Evolutionary conservation across 2,329 filamentous ascomycete genomes (phyloP).

Genomic region (Fusarium setosum): DNA sequence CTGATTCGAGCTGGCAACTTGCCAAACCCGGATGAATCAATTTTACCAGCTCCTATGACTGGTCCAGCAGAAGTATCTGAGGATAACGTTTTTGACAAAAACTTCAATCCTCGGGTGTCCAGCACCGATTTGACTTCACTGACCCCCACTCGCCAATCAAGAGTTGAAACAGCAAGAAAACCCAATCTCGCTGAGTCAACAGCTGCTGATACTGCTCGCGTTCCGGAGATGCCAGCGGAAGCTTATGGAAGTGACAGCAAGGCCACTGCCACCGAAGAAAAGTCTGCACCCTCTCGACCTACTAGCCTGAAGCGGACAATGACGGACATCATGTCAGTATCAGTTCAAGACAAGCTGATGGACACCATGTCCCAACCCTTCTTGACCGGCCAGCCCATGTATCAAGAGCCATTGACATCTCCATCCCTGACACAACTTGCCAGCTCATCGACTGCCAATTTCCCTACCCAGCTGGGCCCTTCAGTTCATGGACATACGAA

Average conservation of each 20-base stretch:
- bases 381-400: conserved; percentile 56
- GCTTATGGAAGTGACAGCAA: conserved; percentile 67
- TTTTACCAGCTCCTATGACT: conserved; percentile 72
- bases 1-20: conserved; percentile 77
- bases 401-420: conserved; percentile 54
- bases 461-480: conserved; percentile 63
- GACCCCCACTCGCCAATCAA: conserved; percentile 35
- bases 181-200: conserved; percentile 27
- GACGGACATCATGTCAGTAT: conserved; percentile 82
- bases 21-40: conserved; percentile 58
- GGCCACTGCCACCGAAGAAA: conserved; percentile 63
- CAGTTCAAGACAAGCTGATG: conserved; percentile 83
- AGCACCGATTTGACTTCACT: conserved; percentile 62
- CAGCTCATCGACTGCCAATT: conserved; percentile 53
- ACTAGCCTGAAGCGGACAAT: conserved; percentile 84
- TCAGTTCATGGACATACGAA: conserved; percentile 88
- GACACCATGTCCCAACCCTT: conserved; percentile 90
- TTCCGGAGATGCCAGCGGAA: conserved; percentile 63
- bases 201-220: conserved; percentile 37
- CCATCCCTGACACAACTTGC: conserved; percentile 54
- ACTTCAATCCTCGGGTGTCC: conserved; percentile 71
- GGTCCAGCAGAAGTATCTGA: conserved; percentile 80
- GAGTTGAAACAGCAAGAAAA: conserved; percentile 25
- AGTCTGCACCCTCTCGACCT: conserved; percentile 68
- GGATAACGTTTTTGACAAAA: conserved; percentile 86